These are phyloP conservation scores for Penicillium riverlandense DNA, from an alignment of 495 filamentous ascomycete species.

Conservation along the genomic window DNA sequence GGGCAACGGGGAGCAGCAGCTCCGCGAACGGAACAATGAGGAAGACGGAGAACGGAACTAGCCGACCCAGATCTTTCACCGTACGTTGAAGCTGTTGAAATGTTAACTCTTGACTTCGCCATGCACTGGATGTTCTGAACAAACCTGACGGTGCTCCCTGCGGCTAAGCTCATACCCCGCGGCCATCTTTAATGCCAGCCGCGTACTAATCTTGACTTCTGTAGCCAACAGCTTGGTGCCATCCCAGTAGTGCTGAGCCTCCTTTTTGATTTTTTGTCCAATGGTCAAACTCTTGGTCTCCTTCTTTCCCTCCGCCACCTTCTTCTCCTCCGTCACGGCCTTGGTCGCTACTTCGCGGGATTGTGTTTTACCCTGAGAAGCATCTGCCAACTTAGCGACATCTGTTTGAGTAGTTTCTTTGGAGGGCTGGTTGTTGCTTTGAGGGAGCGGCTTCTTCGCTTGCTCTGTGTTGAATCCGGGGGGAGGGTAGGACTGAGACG, in stretches of 20 bases:
- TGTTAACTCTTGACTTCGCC: conserved; percentile 7
- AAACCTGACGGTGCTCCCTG: conserved; percentile 79
- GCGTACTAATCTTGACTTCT: conserved; percentile 86
- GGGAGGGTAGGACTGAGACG: conserved; percentile 62
- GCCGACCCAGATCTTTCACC: conserved; percentile 82
- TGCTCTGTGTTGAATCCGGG: conserved; percentile 89
- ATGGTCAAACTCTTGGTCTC: conserved; percentile 80
- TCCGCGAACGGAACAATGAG: conserved; percentile 96
- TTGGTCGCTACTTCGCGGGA: conserved; percentile 41
- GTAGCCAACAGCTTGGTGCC: conserved; percentile 94
- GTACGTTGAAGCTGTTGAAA: conserved; percentile 67
- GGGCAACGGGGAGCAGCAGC: conserved; percentile 83
- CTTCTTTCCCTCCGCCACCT: conserved; percentile 60
- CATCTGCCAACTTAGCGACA: conserved; percentile 20
- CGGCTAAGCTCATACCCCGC: conserved; percentile 94
- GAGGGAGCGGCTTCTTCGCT: conserved; percentile 78
- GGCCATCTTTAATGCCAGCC: conserved; percentile 92
- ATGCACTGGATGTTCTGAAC: conserved; percentile 2
- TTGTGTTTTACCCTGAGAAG: conserved; percentile 35
- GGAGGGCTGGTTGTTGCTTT: conserved; percentile 25
- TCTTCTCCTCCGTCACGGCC: conserved; percentile 39
- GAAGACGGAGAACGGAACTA: conserved; percentile 96
- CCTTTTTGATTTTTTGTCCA: conserved; percentile 87
- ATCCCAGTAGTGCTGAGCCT: conserved; percentile 94
- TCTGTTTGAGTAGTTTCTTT: conserved; percentile 22